These are phyloP conservation scores for Cyberlindnera galapagoensis DNA, from an alignment of 805 yeast species.

Conservation along the genomic window DNA sequence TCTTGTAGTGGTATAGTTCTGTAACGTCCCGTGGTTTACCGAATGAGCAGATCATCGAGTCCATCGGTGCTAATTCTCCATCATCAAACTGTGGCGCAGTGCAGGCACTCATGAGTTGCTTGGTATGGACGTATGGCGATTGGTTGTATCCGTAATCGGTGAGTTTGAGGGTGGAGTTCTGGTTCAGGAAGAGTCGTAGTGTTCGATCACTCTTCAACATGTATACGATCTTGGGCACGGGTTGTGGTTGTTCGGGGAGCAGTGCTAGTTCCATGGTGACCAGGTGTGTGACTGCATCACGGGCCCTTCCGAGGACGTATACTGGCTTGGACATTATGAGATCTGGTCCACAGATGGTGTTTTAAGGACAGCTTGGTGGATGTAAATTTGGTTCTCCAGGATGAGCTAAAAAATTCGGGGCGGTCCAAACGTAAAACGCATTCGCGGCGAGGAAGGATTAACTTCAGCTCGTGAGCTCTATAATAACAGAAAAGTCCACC, in stretches of 20 bases:
- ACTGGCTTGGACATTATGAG: no score
- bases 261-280: slow-evolving; percentile 35
- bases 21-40: slow-evolving; percentile 12
- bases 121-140: slow-evolving; percentile 4
- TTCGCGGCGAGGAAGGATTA: no score
- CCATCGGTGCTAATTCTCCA: slow-evolving; percentile 16
- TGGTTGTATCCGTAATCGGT: slow-evolving; percentile 5
- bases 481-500: no score
- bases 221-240: slow-evolving; percentile 34
- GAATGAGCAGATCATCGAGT: slow-evolving; percentile 16
- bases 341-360: no score
- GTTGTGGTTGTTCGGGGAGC: slow-evolving; percentile 29
- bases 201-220: slow-evolving; percentile 38
- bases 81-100: slow-evolving; percentile 20
- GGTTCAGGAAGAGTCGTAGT: slow-evolving; percentile 33
- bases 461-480: no score
- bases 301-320: slow-evolving; percentile 39
- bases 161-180: slow-evolving; percentile 32
- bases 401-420: no score
- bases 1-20: slow-evolving; percentile 14
- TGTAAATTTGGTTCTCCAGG: no score
- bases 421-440: no score
- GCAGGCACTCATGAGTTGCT: slow-evolving; percentile 19
- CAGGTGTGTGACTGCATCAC: slow-evolving; percentile 30
- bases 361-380: no score